Percentiles rank a stretch among this genome's conserved stretches.
phyloP scores from a whole-genome alignment of 495 filamentous ascomycete genomes.

The Massariosphaeria phaeospora region DNA sequence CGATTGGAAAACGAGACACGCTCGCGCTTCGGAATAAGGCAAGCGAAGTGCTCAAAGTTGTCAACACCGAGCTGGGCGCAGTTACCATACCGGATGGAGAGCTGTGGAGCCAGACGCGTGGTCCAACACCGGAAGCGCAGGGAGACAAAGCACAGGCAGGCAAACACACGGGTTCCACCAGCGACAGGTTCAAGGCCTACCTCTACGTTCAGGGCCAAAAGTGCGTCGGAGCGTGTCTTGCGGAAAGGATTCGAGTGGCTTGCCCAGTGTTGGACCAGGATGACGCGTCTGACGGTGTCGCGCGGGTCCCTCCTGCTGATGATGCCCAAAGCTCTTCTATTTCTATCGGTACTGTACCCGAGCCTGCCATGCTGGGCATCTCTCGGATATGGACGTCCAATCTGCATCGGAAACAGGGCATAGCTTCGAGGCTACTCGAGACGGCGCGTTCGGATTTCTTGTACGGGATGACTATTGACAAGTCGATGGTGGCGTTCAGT shows the following conservation, averaged over 20 bases:
- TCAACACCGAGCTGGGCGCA: conserved; percentile 61
- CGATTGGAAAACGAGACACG: conserved; percentile 53
- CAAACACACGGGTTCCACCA: conserved; percentile 9
- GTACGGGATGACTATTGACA: conserved; percentile 61
- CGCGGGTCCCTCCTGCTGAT: conserved; percentile 1
- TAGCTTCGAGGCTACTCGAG: conserved; percentile 59
- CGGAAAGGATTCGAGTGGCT: conserved; percentile 59
- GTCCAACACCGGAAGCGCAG: conserved; percentile 1
- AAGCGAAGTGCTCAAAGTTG: conserved; percentile 60
- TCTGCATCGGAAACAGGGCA: conserved; percentile 53
- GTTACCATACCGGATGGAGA: conserved; percentile 54
- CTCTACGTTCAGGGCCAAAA: conserved; percentile 59
- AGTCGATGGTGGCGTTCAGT: conserved; percentile 63
- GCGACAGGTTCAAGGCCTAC: conserved; percentile 59
- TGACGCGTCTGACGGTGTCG: conserved; percentile 23
- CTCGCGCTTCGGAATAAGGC: conserved; percentile 53
- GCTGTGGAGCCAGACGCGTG: conserved; percentile 52
- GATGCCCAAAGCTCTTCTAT: conserved; percentile 42
- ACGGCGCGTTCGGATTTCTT: conserved; percentile 59
- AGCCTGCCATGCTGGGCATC: conserved; percentile 57
- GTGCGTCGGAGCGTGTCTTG: conserved; percentile 63
- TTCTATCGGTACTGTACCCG: conserved; percentile 28
- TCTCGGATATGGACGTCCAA: conserved; percentile 71
- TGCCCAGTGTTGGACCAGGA: conserved; percentile 46
- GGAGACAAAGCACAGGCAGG: conserved; percentile 34